These are phyloP conservation scores for Dryas drummondii DNA, from an alignment of 306 rosid genomes.

Conservation along the genomic window DNA sequence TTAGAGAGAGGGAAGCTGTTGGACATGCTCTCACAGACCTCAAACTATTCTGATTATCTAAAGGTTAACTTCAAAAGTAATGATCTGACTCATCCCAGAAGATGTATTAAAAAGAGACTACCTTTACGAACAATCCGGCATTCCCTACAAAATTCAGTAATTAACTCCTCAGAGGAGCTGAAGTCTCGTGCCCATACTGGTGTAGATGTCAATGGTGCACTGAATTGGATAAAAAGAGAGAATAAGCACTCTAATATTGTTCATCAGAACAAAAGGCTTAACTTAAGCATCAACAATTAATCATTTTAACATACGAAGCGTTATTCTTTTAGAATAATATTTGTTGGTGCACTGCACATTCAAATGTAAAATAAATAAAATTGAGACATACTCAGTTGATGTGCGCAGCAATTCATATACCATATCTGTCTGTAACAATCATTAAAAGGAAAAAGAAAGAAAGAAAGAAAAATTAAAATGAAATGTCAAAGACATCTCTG, in stretches of 20 bases:
- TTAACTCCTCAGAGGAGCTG: conserved; percentile 79
- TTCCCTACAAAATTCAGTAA: conserved; percentile 95
- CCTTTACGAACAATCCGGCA: conserved; percentile 98
- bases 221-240: conserved; percentile 29
- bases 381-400: conserved; percentile 78
- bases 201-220: conserved; percentile 88
- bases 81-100: conserved; percentile 10
- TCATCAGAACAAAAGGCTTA: conserved; percentile 13
- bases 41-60: neutral
- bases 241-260: conserved; percentile 25
- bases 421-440: conserved; percentile 82
- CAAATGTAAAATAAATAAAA: conserved; percentile 18
- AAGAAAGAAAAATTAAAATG: neutral
- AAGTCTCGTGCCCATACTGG: conserved; percentile 94
- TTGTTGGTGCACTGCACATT: neutral
- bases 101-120: conserved; percentile 12
- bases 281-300: neutral
- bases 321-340: neutral
- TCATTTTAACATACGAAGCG: neutral
- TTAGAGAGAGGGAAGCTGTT: conserved; percentile 11
- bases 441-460: conserved; percentile 18
- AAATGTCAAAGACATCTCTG: conserved; percentile 29
- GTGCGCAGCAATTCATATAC: conserved; percentile 95
- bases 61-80: conserved; percentile 1
- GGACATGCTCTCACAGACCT: neutral